Evolutionary conservation across 331 rosid genomes (phyloP), one percentile per base, ranked within the genome.

Genomic region (Cydonia oblonga): DNA sequence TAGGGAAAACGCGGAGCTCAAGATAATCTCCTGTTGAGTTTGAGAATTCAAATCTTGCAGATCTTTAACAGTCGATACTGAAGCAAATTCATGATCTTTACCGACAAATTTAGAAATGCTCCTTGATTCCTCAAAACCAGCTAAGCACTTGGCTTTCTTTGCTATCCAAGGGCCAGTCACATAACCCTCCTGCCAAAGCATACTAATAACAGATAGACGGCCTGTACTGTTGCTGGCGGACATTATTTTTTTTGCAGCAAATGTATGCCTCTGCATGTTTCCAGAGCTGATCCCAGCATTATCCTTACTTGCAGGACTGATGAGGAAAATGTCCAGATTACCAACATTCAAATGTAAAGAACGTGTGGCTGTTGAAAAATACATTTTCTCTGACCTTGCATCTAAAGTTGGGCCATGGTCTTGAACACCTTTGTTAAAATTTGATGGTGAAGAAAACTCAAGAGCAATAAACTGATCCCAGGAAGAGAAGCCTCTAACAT

Each of bases 91-190:
- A 51, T 85, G 75, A 75, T 84, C 90, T 46, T 82, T 78, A 52
- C 91, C 84, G 5, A 80, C 80, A 87, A 76, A 76, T 77, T 87
- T 87, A 78, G 79, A 79, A 72, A 82, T 76, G 71, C 87, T 84
- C 81, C 77, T 82, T 76, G 90, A 81, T 69, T 86, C 91, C 78
- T 83, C 96, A 72, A 83, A 80, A 65, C 82, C 78, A 76, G 89
- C 96, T 40, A 93, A 79, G 71, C 78, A 73, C 84, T 87, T 89
- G 53, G 98, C 98, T 80, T 87, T 91, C 81, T 85, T 84, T 60
- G 90, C 92, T 68, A 93, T 84, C 98, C 96, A 93, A 69, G 96
- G 88, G 74, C 98, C 98, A 79, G 97, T 91, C 69, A 89, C 89
- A 74, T 62, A 70, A 74, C 96, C 96, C 78, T 82, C 89, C 83